phyloP scores from a whole-genome alignment of 2,329 filamentous ascomycete species.

The Claviceps humidiphila region DNA sequence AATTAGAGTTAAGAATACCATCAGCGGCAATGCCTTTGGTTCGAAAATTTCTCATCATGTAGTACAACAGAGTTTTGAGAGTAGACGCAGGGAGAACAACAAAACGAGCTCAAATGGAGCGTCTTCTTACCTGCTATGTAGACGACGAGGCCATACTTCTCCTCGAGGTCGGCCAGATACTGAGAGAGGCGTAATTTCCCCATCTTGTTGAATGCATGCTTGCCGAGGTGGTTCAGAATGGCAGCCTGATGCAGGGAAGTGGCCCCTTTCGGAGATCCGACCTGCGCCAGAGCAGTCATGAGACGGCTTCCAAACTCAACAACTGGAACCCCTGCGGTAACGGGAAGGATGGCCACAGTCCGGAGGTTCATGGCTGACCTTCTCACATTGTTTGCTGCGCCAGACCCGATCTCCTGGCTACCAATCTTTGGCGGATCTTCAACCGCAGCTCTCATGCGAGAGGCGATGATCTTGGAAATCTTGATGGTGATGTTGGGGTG shows the following conservation, averaged over 20 bases:
- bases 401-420: conserved; percentile 50
- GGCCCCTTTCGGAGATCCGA: conserved; percentile 79
- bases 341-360: conserved; percentile 83
- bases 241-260: conserved; percentile 87
- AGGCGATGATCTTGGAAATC: conserved; percentile 96
- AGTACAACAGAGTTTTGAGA: neutral
- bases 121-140: conserved; percentile 63
- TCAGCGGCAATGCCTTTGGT: conserved; percentile 40
- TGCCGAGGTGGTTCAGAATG: conserved; percentile 86
- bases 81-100: neutral
- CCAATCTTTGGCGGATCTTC: conserved; percentile 63
- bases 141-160: conserved; percentile 89
- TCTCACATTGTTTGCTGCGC: conserved; percentile 37
- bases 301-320: conserved; percentile 87
- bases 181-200: conserved; percentile 92
- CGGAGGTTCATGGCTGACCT: conserved; percentile 85
- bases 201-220: conserved; percentile 95
- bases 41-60: conserved; percentile 40
- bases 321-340: conserved; percentile 83
- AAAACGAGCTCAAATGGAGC: neutral
- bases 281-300: conserved; percentile 76
- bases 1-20: conserved; percentile 51
- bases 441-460: conserved; percentile 78
- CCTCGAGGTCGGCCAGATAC: conserved; percentile 90
- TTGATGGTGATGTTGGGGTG: conserved; percentile 98